phyloP scores from a whole-genome alignment of 768 basidiomycete species.

The Leucogyrophana mollusca region DNA sequence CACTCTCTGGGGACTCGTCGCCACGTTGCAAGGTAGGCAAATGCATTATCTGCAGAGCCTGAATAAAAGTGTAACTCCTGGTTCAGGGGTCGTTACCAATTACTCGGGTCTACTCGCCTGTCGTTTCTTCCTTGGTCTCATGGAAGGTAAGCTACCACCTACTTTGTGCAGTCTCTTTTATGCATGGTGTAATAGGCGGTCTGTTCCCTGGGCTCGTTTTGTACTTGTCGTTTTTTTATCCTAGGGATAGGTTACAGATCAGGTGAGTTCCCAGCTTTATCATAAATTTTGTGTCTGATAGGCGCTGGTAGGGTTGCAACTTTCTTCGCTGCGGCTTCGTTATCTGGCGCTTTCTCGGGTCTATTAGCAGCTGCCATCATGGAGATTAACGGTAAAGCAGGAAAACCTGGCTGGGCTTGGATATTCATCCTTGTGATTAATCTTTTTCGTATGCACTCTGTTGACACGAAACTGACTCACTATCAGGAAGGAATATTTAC shows the following conservation, averaged over 20 bases:
- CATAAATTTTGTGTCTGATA: conserved; percentile 7
- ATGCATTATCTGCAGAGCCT: not conserved
- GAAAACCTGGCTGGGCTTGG: conserved; percentile 62
- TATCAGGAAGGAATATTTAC: conserved; percentile 61
- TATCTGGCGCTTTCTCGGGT: conserved; percentile 63
- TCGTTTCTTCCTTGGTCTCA: conserved; percentile 49
- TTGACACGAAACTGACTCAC: not conserved
- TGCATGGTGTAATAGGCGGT: conserved; percentile 41
- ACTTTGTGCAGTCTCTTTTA: not conserved
- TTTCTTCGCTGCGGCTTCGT: conserved; percentile 44
- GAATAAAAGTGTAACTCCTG: conserved; percentile 3
- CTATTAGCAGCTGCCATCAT: conserved; percentile 59
- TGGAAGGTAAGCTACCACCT: conserved; percentile 46
- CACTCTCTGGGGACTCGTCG: conserved; percentile 66
- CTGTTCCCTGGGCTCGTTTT: conserved; percentile 58
- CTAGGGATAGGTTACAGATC: conserved; percentile 26
- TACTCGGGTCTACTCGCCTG: conserved; percentile 54
- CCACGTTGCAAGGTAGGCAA: conserved; percentile 53
- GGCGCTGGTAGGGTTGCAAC: conserved; percentile 30
- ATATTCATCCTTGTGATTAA: conserved; percentile 48
- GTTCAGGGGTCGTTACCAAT: conserved; percentile 41
- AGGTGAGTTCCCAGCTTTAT: conserved; percentile 5
- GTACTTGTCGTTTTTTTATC: conserved; percentile 52
- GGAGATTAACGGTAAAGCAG: conserved; percentile 52
- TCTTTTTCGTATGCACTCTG: not conserved